phyloP scores from a whole-genome alignment of 75 land plant genomes.

The Selaginella tamariscina region DNA sequence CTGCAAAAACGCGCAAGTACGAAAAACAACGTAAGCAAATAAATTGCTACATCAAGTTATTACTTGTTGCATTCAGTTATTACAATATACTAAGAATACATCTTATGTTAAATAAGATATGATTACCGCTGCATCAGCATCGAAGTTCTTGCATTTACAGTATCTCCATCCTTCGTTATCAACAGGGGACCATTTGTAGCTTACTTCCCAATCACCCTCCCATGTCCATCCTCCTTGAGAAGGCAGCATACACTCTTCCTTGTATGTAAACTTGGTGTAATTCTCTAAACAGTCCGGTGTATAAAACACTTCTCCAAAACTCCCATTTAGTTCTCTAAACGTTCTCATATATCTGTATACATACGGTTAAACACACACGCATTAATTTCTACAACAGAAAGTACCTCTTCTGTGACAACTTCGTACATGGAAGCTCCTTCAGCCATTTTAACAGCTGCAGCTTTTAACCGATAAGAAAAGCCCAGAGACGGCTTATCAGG shows the following conservation, averaged over 20 bases:
- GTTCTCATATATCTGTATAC: slow-evolving; percentile 18
- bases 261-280: slow-evolving; percentile 14
- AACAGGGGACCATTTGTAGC: slow-evolving; percentile 15
- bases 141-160: slow-evolving; percentile 17
- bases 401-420: slow-evolving; percentile 27
- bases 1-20: no score
- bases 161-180: slow-evolving; percentile 25
- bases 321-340: slow-evolving; percentile 14
- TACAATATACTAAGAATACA: no score
- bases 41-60: slow-evolving; percentile 6
- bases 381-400: neutral
- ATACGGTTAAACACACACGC: neutral
- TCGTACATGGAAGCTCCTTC: slow-evolving; percentile 7
- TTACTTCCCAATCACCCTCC: slow-evolving; percentile 25
- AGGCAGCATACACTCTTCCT: slow-evolving; percentile 19
- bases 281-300: neutral
- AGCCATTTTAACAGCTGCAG: slow-evolving; percentile 31
- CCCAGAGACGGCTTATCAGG: neutral
- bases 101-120: no score
- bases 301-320: neutral
- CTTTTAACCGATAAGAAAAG: slow-evolving; percentile 23
- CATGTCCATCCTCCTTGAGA: slow-evolving; percentile 24
- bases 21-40: no score
- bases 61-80: no score
- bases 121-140: no score